Base-by-base conservation (phyloP, 176 grass and related monocot genomes). In the Tillandsia fasciculata region DNA sequence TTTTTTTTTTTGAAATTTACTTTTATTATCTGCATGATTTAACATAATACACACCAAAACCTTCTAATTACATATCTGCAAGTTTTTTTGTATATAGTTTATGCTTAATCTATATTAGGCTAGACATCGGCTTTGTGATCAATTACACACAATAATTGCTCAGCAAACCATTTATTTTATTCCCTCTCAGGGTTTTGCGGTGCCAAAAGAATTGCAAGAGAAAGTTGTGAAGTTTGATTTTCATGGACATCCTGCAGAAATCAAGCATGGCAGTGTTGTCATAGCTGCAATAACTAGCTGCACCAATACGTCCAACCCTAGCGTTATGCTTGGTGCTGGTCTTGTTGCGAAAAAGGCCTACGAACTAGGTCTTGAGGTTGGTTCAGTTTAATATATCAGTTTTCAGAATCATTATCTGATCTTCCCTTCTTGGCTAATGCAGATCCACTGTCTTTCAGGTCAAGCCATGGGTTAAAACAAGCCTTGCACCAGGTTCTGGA, bases 201-300 rank as follows among this genome's bases (percentile, higher is more conserved):
- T 96, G 50, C 84, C 87, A 9, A 96, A 96, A 74, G 91, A 87
- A 70, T 11, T 82, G 15, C 87, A 96, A 67, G 76, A 84, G 65
- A 95, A 95, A 74, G 76, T 83, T 70, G 79, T 87, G 18, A 87
- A 85, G 74, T 96, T 96, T 76, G 84, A 88, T 76, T 96, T 91
- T 48, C 69, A 96, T 72, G 91, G 91, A 64, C 72, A 84, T 63
- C 69, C 74, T 67, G 91, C 91, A 67, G 85, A 96, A 83, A 59
- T 96, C 12, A 91, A 88, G 72, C 91, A 96, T 18, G 88, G 85
- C 23, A 91, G 80, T 79, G 83, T 96, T 88, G 88, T 96, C 69
- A 96, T 96, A 79, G 88, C 91, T 76, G 91, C 91, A 74, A 96
- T 96, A 61, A 96, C 91, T 61, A 88, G 91, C 63, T 96, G 91